Evolutionary conservation across 2,329 filamentous ascomycete genomes (phyloP).

Genomic region (Clarireedia sp.): DNA sequence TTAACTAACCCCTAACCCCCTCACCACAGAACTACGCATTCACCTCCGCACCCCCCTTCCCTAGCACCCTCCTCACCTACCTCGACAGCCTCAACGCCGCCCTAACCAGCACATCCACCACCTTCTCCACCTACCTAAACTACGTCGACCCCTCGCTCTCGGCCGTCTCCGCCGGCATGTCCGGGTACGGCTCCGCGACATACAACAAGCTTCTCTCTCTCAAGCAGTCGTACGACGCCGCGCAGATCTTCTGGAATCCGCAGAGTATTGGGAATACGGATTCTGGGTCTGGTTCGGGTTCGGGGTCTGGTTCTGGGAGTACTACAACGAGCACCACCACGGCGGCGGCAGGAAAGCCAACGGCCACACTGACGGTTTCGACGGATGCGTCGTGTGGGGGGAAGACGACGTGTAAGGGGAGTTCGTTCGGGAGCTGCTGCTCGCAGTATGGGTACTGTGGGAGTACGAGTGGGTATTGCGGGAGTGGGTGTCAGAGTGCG

Average conservation of each 20-base stretch:
- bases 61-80: neutral
- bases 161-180: neutral
- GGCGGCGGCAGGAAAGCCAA: neutral
- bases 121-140: constrained; percentile 12
- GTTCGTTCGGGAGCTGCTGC: constrained; percentile 1
- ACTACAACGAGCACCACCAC: neutral
- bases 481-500: neutral
- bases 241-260: constrained; percentile 14
- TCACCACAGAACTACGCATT: constrained; percentile 9
- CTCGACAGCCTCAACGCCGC: constrained; percentile 12
- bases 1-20: neutral
- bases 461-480: neutral
- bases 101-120: constrained; percentile 13
- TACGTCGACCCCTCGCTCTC: constrained; percentile 9
- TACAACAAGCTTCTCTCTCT: constrained; percentile 8
- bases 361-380: neutral
- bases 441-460: constrained; percentile 1
- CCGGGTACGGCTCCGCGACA: constrained; percentile 8
- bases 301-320: neutral
- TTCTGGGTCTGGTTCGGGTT: neutral
- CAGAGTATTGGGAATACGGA: constrained; percentile 6
- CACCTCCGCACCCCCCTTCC: constrained; percentile 6
- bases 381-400: constrained; percentile 1
- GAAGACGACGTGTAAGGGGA: neutral
- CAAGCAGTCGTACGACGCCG: constrained; percentile 7